Percentiles rank a stretch among this genome's conserved stretches.
These are phyloP conservation scores for Pseudonectria buxi DNA, from an alignment of 2,329 filamentous ascomycete genomes.

Conservation along the genomic window DNA sequence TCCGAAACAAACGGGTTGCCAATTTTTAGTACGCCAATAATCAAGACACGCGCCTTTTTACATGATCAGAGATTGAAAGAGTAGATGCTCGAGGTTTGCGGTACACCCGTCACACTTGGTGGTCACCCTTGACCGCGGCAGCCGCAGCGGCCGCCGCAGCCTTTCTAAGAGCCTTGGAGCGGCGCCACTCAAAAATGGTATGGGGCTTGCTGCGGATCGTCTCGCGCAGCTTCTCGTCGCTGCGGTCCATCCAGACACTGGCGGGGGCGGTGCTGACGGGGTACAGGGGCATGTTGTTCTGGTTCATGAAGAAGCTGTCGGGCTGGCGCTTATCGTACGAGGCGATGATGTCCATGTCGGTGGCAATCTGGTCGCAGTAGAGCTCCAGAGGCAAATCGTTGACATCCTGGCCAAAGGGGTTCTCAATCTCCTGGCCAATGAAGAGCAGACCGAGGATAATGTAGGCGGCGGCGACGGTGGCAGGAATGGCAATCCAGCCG, in stretches of 20 bases:
- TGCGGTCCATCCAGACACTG: slow-evolving; percentile 33
- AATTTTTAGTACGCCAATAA: no score
- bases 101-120: no score
- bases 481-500: slow-evolving; percentile 70
- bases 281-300: slow-evolving; percentile 47
- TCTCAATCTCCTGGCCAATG: slow-evolving; percentile 78
- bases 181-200: slow-evolving; percentile 29
- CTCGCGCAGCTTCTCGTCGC: slow-evolving; percentile 32
- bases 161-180: slow-evolving; percentile 6
- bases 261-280: slow-evolving; percentile 40
- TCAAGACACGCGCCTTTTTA: no score
- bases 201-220: slow-evolving; percentile 35
- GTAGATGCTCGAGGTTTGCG: no score
- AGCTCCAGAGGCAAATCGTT: slow-evolving; percentile 73
- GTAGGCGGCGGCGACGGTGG: slow-evolving; percentile 64
- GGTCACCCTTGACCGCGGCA: no score
- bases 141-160: no score
- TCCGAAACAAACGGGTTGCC: no score
- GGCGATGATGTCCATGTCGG: slow-evolving; percentile 69
- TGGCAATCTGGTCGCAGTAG: slow-evolving; percentile 68
- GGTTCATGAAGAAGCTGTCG: slow-evolving; percentile 26
- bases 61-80: no score
- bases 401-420: slow-evolving; percentile 77
- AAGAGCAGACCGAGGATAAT: slow-evolving; percentile 71
- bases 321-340: slow-evolving; percentile 35